Base-by-base conservation (phyloP, 257 asterid species). In the Forsythia suspensa region DNA sequence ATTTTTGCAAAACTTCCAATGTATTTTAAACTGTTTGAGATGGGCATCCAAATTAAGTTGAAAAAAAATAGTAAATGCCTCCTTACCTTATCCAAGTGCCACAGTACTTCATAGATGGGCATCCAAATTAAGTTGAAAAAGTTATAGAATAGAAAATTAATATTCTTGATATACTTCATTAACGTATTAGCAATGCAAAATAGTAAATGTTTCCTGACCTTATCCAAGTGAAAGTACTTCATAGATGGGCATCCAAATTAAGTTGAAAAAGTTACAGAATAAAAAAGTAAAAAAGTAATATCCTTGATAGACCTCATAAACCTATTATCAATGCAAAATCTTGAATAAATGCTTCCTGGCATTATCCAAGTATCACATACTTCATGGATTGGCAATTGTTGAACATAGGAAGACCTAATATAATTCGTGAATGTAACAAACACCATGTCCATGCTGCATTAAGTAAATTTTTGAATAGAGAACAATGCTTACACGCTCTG, bases 401-500 rank as follows among this genome's bases (percentile, higher is more conserved):
- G 5, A 72, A 44, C 29, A 77, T 12, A 66, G 20, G 34, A 36
- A 40, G 20, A 55, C 63, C 46, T 51, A 24, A 13, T 15, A 29
- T 29, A 0, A 29, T 70, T 13, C 67, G 63, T 69, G 48, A 73
- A 39, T 13, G 18, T 34, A 72, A 72, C 29, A 71, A 70, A 67
- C 48, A 24, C 24, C 61, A 20, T 66, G 18, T 10, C 43, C 77
- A 75, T 61, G 70, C 52, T 69, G 78, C 37, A 51, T 10, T 38
- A 63, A 73, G 41, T 68, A 70, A 65, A 71, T 5, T 42, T 57
- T 46, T 34, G 5, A 18, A 75, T 61, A 80, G 71, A 37, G 78
- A 65, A 75, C 15, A 74, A 73, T 70, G 81, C 97, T 88, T 94
- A 96, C 99, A 36, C 75, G 85, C 73, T 81, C 87, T 8, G 84